These are phyloP conservation scores for Cymbopogon citratus DNA, from an alignment of 176 grass and related monocot species.

Conservation along the genomic window DNA sequence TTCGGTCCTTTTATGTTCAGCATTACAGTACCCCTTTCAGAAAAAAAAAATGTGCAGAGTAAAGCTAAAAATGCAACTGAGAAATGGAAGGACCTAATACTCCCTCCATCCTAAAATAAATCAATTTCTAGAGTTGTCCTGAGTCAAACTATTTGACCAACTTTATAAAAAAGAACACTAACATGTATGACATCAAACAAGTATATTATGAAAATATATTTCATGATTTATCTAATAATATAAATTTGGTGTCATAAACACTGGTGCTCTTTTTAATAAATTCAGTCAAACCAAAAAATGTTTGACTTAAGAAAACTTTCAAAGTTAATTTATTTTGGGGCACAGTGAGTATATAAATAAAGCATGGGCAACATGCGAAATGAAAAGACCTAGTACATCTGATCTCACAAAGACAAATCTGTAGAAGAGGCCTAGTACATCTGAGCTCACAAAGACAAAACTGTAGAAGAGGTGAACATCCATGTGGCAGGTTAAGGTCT, in stretches of 20 bases:
- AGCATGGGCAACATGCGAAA: background rate
- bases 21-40: background rate
- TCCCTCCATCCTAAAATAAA: background rate
- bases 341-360: background rate
- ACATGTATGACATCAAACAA: background rate
- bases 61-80: background rate
- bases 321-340: background rate
- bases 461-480: background rate
- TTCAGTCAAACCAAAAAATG: background rate
- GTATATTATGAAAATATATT: background rate
- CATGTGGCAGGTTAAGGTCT: slow-evolving; percentile 7
- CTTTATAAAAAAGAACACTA: background rate
- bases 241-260: background rate
- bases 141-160: background rate
- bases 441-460: slow-evolving; percentile 16
- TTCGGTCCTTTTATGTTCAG: background rate
- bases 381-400: background rate
- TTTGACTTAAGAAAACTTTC: background rate
- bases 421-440: background rate
- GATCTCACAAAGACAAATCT: slow-evolving; percentile 15
- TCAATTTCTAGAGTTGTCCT: background rate
- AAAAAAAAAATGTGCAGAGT: background rate
- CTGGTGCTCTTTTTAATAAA: background rate
- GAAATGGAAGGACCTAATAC: background rate
- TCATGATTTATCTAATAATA: background rate